Evolutionary conservation across 768 basidiomycete genomes (phyloP).

Genomic region (Krasilnikovozyma curviuscula): DNA sequence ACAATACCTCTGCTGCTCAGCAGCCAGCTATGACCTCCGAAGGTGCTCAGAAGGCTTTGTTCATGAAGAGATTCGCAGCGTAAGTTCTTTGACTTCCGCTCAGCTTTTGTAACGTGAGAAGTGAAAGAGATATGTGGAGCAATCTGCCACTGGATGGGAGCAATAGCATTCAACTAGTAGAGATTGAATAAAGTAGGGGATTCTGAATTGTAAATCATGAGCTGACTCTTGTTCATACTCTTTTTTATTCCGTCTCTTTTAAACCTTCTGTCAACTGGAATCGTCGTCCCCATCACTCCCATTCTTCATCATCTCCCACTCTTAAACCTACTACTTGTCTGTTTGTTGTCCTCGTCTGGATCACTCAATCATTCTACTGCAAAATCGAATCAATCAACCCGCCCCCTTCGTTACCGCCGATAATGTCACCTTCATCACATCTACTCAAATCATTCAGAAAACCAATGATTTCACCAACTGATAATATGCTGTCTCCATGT

Average conservation of each 20-base stretch:
- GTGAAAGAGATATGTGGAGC: no score
- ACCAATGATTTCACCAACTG: conserved; percentile 80
- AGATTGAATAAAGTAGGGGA: neutral
- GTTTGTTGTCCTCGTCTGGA: neutral
- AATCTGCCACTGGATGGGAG: no score
- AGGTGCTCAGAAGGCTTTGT: conserved; percentile 75
- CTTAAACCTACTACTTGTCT: conserved; percentile 4
- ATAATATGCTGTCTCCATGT: conserved; percentile 81
- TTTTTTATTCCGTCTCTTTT: neutral
- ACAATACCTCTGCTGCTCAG: no score
- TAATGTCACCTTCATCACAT: neutral
- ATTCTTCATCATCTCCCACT: neutral
- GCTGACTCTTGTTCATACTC: neutral
- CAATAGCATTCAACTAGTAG: no score
- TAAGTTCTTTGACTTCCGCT: conserved; percentile 30
- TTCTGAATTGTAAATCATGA: neutral
- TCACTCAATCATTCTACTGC: neutral
- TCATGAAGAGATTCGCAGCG: conserved; percentile 84
- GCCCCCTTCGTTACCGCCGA: neutral
- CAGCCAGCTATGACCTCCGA: no score
- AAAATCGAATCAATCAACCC: neutral
- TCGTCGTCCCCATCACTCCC: conserved; percentile 4
- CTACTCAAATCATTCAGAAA: conserved; percentile 37
- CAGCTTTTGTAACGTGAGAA: conserved; percentile 9
- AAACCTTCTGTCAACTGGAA: neutral